Evolutionary conservation across 768 basidiomycete species (phyloP).

Genomic region (Termitomyces sp.): DNA sequence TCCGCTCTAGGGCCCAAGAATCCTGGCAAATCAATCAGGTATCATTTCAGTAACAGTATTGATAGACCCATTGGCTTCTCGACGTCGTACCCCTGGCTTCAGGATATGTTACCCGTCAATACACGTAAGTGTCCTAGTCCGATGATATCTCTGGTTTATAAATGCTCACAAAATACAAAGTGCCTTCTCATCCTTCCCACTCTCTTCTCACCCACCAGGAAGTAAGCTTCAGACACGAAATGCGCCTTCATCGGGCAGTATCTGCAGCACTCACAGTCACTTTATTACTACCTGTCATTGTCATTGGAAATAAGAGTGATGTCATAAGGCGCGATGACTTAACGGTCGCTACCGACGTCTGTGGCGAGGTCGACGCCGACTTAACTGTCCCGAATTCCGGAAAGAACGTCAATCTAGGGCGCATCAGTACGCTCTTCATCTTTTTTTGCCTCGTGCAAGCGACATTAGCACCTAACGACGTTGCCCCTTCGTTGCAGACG

Average conservation of each 20-base stretch:
- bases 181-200: too few species aligned
- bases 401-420: constrained; percentile 24
- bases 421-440: constrained; percentile 21
- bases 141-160: not conserved
- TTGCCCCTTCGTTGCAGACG: constrained; percentile 22
- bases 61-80: not conserved
- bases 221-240: not conserved
- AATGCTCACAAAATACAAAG: not conserved
- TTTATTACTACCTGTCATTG: constrained; percentile 1
- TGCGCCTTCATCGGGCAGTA: not conserved
- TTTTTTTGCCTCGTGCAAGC: not conserved
- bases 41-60: not conserved
- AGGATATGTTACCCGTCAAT: not conserved
- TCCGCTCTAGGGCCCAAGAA: not conserved
- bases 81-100: not conserved
- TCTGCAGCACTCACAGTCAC: not conserved
- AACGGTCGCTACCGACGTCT: constrained; percentile 26
- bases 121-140: not conserved
- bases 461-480: not conserved
- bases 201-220: not conserved
- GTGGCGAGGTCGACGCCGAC: constrained; percentile 31
- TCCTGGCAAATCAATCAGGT: not conserved
- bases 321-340: constrained; percentile 8
- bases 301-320: constrained; percentile 4
- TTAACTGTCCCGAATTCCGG: constrained; percentile 26